Base-by-base conservation (phyloP, 306 rosid species). In the Astragalus membranaceus region DNA sequence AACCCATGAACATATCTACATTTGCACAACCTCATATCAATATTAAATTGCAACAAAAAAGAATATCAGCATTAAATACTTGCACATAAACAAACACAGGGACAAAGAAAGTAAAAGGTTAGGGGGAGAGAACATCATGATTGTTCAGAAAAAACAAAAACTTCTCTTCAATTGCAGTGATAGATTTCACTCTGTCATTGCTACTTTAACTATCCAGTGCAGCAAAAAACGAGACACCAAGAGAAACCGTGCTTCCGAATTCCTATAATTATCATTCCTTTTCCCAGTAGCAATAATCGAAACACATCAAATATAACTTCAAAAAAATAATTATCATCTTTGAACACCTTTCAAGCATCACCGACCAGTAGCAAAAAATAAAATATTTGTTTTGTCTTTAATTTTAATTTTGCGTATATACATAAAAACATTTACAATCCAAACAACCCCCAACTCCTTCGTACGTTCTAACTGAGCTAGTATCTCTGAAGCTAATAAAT, bases 1-100 rank as follows among this genome's bases (percentile, higher is more conserved):
- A 94, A 41, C 95, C 92, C 92, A 83, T 85, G 70, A 83, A 84
- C 97, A 87, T 88, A 73, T 91, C 98, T 94, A 56, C 87, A 87
- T 61, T 57, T 39, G 11, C 74, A 65, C 43, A 79, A 57, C 16
- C 41, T 42, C 74, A 76, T 50, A 44, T 70, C 64, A 26, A 26
- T 26, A 26, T 26, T 26, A 26, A 20, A 20, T 33, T 20, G 14
- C 57, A 48, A 59, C 20, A 32, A 1, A 26, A 69, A 52, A 26
- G 30, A 26, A 69, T 20, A 68, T 49, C 62, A 37, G 14, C 14
- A 59, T 54, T 33, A 76, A 53, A 44, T 10, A 46, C n/a, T 64
- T 23, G 8, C 13, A 72, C 50, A 65, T 5, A 69, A 50, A 20
- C 36, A 78, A 62, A 26, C 76, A 67, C 6, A 46, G 36, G 36